Evolutionary conservation across 345 rosid genomes (phyloP).

Genomic region (Moringa oleifera): DNA sequence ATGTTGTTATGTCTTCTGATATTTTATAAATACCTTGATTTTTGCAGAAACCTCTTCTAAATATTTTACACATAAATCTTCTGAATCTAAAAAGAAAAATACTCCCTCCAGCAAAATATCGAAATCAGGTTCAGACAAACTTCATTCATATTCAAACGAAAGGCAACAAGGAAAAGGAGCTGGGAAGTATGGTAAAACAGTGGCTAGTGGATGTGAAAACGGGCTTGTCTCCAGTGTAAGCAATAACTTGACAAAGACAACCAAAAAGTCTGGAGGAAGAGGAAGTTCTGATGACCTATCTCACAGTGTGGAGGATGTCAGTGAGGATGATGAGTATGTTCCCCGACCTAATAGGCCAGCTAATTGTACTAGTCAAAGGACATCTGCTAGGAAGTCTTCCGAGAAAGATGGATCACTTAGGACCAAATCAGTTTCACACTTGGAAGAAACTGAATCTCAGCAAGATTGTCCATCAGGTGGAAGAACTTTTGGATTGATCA

Average conservation of each 20-base stretch:
- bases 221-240: constrained; percentile 25
- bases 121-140: constrained; percentile 30
- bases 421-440: not conserved
- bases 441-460: not conserved
- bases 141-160: constrained; percentile 21
- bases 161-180: constrained; percentile 20
- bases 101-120: constrained; percentile 21
- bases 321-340: constrained; percentile 23
- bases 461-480: not conserved
- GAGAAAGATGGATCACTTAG: not conserved
- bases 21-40: constrained; percentile 15
- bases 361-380: constrained; percentile 20
- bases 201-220: constrained; percentile 14
- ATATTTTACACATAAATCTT: constrained; percentile 15
- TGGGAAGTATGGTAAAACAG: constrained; percentile 5
- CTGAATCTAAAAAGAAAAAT: constrained; percentile 26
- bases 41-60: constrained; percentile 47
- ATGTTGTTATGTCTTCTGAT: constrained; percentile 1
- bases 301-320: constrained; percentile 22
- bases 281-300: constrained; percentile 21
- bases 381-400: constrained; percentile 7
- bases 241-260: constrained; percentile 16
- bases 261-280: constrained; percentile 22
- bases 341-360: constrained; percentile 13
- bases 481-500: not conserved